Conservation (phyloP, 768 basidiomycete species). For the Pisolithus sp. region DNA sequence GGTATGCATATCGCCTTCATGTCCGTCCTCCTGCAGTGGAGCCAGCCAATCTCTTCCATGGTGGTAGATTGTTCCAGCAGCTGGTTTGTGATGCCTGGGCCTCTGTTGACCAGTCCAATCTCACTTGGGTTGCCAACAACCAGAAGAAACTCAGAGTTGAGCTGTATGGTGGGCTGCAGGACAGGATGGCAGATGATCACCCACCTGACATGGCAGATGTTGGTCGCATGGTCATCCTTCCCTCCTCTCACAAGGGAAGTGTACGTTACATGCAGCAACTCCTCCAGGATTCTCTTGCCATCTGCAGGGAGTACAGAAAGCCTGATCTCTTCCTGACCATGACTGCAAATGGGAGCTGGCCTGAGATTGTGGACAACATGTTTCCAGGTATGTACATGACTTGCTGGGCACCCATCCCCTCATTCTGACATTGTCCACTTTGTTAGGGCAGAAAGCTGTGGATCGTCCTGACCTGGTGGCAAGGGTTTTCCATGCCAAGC, state of each 20-base stretch:
- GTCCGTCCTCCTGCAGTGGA: slow-evolving; percentile 4
- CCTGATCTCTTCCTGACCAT: slow-evolving; percentile 47
- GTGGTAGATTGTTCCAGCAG: slow-evolving; percentile 33
- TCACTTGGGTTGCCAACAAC: slow-evolving; percentile 30
- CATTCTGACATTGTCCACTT: neutral
- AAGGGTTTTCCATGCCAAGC: slow-evolving; percentile 41
- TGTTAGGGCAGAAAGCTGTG: slow-evolving; percentile 27
- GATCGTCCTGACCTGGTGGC: slow-evolving; percentile 45
- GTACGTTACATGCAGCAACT: slow-evolving; percentile 37
- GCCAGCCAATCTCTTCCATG: slow-evolving; percentile 26
- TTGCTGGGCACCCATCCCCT: neutral
- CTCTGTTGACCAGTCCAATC: slow-evolving; percentile 32
- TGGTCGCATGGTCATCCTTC: slow-evolving; percentile 28
- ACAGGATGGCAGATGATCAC: slow-evolving; percentile 22
- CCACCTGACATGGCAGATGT: neutral
- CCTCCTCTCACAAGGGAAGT: slow-evolving; percentile 37
- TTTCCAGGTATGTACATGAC: slow-evolving; percentile 20
- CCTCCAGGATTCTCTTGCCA: slow-evolving; percentile 42
- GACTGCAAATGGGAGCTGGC: slow-evolving; percentile 48
- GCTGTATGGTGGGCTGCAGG: slow-evolving; percentile 29
- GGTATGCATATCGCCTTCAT: neutral
- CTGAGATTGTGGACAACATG: slow-evolving; percentile 34
- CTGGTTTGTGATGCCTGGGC: slow-evolving; percentile 43
- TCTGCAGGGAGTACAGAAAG: slow-evolving; percentile 31
- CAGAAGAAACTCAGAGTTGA: slow-evolving; percentile 31